A percentile compares a stretch with the other conserved stretches of the same genome.
Conservation (phyloP, 2,329 filamentous ascomycete species). For the Hypoxylon sp. region DNA sequence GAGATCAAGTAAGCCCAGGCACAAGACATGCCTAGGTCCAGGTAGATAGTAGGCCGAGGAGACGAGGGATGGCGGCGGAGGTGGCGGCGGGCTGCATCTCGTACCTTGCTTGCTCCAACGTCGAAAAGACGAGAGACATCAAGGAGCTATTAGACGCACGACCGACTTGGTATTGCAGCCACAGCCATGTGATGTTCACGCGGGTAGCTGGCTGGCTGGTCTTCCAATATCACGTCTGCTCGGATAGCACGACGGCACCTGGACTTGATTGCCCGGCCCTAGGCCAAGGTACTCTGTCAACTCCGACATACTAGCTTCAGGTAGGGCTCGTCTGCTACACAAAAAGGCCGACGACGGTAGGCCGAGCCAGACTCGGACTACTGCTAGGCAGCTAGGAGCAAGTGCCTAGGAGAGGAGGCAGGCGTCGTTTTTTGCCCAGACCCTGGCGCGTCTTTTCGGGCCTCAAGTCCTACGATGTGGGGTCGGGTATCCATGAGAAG, state of each 20-base stretch:
- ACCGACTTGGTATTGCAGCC: conserved; percentile 6
- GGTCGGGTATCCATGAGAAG: conserved; percentile 23
- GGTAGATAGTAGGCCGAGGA: too few species aligned
- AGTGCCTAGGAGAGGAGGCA: too few species aligned
- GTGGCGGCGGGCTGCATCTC: conserved; percentile 6
- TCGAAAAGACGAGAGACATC: conserved; percentile 3
- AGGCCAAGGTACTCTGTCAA: conserved; percentile 6
- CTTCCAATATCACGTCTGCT: conserved; percentile 20
- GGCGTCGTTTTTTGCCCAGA: conserved; percentile 22
- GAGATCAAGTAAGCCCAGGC: conserved; percentile 13
- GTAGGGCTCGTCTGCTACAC: conserved; percentile 20
- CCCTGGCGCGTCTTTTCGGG: conserved; percentile 30
- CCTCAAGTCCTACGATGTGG: conserved; percentile 33
- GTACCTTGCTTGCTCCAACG: conserved; percentile 17
- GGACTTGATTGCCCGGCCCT: neutral
- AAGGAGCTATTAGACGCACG: conserved; percentile 6
- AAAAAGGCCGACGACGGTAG: conserved; percentile 15
- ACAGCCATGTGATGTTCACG: conserved; percentile 20
- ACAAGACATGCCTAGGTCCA: too few species aligned
- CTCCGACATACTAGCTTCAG: conserved; percentile 13
- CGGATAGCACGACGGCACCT: conserved; percentile 2
- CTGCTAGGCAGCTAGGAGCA: too few species aligned
- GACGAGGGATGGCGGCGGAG: conserved; percentile 17
- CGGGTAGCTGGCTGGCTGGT: conserved; percentile 12
- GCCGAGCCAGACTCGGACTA: conserved; percentile 22